phyloP scores from a whole-genome alignment of 2,329 filamentous ascomycete genomes.

The Fusarium humuli region DNA sequence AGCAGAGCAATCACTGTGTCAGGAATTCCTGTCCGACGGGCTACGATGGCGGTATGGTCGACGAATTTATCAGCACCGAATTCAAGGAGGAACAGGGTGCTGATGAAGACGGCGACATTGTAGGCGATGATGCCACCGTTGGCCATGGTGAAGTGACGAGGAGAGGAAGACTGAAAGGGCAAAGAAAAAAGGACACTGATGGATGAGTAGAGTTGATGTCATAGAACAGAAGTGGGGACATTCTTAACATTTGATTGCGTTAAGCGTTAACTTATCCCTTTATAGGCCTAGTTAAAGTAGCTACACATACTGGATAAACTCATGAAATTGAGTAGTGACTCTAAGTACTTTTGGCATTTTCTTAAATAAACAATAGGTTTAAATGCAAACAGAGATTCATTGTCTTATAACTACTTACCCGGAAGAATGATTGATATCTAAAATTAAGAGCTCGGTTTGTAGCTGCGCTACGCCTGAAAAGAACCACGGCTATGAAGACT shows the following conservation, averaged over 20 bases:
- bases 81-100: not conserved
- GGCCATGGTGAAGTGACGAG: not conserved
- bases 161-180: no score
- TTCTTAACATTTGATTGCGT: no score
- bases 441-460: not conserved
- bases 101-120: not conserved
- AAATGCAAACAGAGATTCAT: rapidly evolving
- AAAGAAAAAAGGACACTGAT: no score
- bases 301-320: no score
- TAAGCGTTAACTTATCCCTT: no score
- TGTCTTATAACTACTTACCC: no score
- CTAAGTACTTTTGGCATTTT: rapidly evolving
- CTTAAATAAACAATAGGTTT: not conserved
- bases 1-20: not conserved
- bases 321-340: no score
- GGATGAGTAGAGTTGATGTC: rapidly evolving
- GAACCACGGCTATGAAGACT: rapidly evolving
- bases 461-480: not conserved
- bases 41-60: not conserved
- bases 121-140: not conserved
- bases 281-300: no score
- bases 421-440: not conserved
- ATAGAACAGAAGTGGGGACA: rapidly evolving
- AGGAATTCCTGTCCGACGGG: not conserved
- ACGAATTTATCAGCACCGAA: not conserved